Evolutionary conservation across 768 basidiomycete species (phyloP), one percentile per base, ranked within the genome.

Genomic region (Mycena chlorophos): DNA sequence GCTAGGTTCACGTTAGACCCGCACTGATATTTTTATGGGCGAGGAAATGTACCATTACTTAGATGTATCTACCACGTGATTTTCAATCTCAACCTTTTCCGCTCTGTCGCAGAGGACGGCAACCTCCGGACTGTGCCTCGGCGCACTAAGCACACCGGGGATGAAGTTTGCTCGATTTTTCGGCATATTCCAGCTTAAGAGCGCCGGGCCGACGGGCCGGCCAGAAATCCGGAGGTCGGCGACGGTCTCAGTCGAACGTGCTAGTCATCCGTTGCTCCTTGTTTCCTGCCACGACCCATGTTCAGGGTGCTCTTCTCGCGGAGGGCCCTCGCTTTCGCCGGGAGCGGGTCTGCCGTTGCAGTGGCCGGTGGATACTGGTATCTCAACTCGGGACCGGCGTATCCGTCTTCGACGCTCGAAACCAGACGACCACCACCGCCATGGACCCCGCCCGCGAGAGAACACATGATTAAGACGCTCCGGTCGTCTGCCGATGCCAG

Each of bases 381-480:
- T 65, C 78, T 91, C 52, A 88, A 86, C 65, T 89, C 88, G 2
- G 87, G 88, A 0, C 86, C 87, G 12, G 75, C 83, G 0, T 87
- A 87, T 64, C 84, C 87, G 0, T 68, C 70, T 0, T 82, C 88
- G 2, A 88, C 85, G 0, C 78, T 79, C 49, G 82, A 84, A 54
- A 83, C 82, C 0, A 80, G 88, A n/a, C 73, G 86, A 3, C 87
- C 89, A 3, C 90, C 87, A 1, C 84, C 88, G 2, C 77, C 84
- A 73, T 92, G 90, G 90, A 85, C 85, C 0, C 89, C 90, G 0
- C 90, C 90, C 0, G 74, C 81, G 5, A 70, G 90, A 23, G 71
- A 78, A n/a, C 75, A 86, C 23, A 89, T 89, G 83, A 66, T 92
- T 30, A 72, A 77, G 16, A 67, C 77, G 1, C 78, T 92, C 17